Conservation (phyloP, 1,284 basidiomycete species). For the Cutaneotrichosporon mucoides region DNA sequence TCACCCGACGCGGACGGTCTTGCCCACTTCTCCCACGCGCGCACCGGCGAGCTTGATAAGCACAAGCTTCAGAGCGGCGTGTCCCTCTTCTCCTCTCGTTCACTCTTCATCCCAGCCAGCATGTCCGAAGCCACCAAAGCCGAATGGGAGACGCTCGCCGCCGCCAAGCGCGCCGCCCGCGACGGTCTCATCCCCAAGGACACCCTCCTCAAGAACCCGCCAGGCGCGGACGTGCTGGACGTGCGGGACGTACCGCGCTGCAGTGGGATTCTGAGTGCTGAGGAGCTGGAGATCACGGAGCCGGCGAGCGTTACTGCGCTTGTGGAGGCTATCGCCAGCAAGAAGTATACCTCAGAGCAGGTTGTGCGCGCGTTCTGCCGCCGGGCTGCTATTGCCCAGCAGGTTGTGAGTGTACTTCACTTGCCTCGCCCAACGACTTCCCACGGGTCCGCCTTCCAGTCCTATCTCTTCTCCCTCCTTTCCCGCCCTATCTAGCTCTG, state of each 20-base stretch:
- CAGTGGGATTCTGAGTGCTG: constrained; percentile 58
- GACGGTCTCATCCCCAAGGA: constrained; percentile 56
- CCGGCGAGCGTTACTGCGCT: constrained; percentile 33
- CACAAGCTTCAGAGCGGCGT: no score
- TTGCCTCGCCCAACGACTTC: no score
- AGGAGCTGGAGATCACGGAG: constrained; percentile 65
- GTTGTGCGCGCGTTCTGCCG: constrained; percentile 60
- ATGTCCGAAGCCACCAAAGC: no score
- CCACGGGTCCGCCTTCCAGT: no score
- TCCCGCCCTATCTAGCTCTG: no score
- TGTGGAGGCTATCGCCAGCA: constrained; percentile 20
- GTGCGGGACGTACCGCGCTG: constrained; percentile 59
- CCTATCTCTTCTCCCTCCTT: no score
- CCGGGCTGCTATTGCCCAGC: constrained; percentile 73
- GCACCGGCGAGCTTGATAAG: no score
- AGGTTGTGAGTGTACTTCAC: constrained; percentile 48
- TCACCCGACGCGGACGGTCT: no score
- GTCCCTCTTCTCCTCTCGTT: no score
- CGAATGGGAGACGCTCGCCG: constrained; percentile 55
- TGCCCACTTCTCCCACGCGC: no score
- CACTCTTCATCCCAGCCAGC: no score
- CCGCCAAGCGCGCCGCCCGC: constrained; percentile 55
- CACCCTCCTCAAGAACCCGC: constrained; percentile 49
- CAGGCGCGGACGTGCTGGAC: constrained; percentile 29
- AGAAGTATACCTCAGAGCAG: constrained; percentile 20